phyloP scores from a whole-genome alignment of 805 yeast species.

The Metschnikowia aberdeeniae region DNA sequence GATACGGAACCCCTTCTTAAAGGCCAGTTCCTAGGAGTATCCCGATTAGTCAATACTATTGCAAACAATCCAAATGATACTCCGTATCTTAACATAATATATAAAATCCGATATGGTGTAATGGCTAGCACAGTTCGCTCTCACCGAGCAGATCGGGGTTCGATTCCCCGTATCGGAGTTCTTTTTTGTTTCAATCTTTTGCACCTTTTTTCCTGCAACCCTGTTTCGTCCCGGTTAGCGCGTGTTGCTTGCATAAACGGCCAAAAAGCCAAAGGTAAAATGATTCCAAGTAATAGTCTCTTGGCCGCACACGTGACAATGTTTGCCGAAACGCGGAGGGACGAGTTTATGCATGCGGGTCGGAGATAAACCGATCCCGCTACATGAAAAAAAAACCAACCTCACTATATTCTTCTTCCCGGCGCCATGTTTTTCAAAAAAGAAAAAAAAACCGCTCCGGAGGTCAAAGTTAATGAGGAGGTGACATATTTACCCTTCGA shows the following conservation, averaged over 20 bases:
- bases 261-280: too few relatives aligned
- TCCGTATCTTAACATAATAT: too few relatives aligned
- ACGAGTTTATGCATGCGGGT: constrained; percentile 1
- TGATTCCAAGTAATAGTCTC: too few relatives aligned
- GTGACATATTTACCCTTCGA: constrained; percentile 48
- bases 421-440: constrained; percentile 13
- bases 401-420: too few relatives aligned
- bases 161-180: constrained; percentile 20
- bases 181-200: neutral
- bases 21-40: too few relatives aligned
- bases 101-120: constrained; percentile 17
- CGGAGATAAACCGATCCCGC: constrained; percentile 2
- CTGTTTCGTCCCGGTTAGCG: too few relatives aligned
- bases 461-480: constrained; percentile 14
- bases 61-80: too few relatives aligned
- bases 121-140: constrained; percentile 21
- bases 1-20: too few relatives aligned
- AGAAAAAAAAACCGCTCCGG: constrained; percentile 8
- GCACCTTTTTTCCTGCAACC: neutral
- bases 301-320: too few relatives aligned
- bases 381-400: neutral
- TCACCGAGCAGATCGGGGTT: constrained; percentile 23
- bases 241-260: too few relatives aligned
- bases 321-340: too few relatives aligned
- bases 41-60: too few relatives aligned